Percentiles rank a stretch among this genome's conserved stretches.
phyloP scores from a whole-genome alignment of 2,329 filamentous ascomycete species.

The Aspergillus phoenicis region DNA sequence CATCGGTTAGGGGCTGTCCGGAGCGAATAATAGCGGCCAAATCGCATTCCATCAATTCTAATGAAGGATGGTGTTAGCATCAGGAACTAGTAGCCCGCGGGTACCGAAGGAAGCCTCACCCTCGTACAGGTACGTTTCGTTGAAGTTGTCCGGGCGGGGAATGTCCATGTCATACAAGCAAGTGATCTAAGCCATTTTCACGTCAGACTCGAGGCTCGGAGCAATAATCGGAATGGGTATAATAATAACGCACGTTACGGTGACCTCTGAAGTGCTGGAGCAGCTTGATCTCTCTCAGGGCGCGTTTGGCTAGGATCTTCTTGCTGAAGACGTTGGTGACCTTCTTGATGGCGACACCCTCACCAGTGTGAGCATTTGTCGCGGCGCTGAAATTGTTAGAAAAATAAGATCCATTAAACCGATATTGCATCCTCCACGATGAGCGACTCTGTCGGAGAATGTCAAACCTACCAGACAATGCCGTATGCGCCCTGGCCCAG shows the following conservation, averaged over 20 bases:
- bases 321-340: slow-evolving; percentile 99
- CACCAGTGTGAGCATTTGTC: slow-evolving; percentile 83
- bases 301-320: slow-evolving; percentile 98
- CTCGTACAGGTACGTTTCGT: slow-evolving; percentile 98
- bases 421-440: neutral
- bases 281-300: slow-evolving; percentile 96
- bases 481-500: slow-evolving; percentile 97
- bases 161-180: slow-evolving; percentile 99
- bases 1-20: slow-evolving; percentile 94
- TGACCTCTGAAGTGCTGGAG: slow-evolving; percentile 95
- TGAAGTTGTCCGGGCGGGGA: slow-evolving; percentile 94
- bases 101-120: slow-evolving; percentile 59
- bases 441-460: neutral
- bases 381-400: slow-evolving; percentile 67
- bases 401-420: neutral
- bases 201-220: slow-evolving; percentile 38
- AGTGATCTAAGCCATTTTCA: slow-evolving; percentile 70
- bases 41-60: slow-evolving; percentile 99
- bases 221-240: neutral
- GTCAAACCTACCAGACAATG: slow-evolving; percentile 80
- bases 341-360: slow-evolving; percentile 98
- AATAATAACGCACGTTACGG: slow-evolving; percentile 67
- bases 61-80: neutral
- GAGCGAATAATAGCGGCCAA: slow-evolving; percentile 96
- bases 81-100: too few relatives aligned